Base-by-base conservation (phyloP, 495 filamentous ascomycete species). In the Hypoxylon perforatum region DNA sequence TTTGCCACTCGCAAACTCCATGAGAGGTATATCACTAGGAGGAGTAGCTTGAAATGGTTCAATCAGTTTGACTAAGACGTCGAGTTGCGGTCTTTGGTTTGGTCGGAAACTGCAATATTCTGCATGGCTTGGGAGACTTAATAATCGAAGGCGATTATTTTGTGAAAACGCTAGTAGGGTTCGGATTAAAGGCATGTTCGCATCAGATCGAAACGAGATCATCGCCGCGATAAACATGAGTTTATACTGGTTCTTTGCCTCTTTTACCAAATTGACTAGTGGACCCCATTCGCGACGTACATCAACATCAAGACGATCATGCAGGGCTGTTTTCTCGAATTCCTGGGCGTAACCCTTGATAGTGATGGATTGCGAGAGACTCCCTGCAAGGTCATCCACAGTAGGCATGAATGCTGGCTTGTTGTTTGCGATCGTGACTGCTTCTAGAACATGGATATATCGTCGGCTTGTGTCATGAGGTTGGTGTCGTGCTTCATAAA, bases 271-370 rank as follows among this genome's bases (percentile, higher is more conserved):
- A 30, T 75, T 63, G n/a, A 78, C 73, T 8, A 80, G 63, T 0
- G 69, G 57, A 6, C 77, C 78, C 73, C 76, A 80, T 50, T 77
- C 63, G 28, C 65, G 67, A 15, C 72, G 59, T 9, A 77, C 44
- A 45, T 78, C 70, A 9, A 65, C 67, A 11, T 74, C 59, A 25
- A 79, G 69, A 21, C 74, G 69, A 59, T 79, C 76, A 42, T 65
- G 73, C 6, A 79, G 44, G 14, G 73, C 65, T 23, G 72, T 65
- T n/a, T 63, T 74, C 21, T 76, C 61, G 15, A 72, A 75, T 1
- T 14, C 22, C n/a, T 65, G 18, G 12, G 39, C 57, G 58, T 73
- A 80, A 2, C 78, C 76, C 6, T 75, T 75, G 48, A 80, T 76
- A 4, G 45, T 33, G 23, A 69, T 63, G 7, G 69, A 73, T 18